These are phyloP conservation scores for Mycena galericulata DNA, from an alignment of 768 basidiomycete species.

Conservation along the genomic window DNA sequence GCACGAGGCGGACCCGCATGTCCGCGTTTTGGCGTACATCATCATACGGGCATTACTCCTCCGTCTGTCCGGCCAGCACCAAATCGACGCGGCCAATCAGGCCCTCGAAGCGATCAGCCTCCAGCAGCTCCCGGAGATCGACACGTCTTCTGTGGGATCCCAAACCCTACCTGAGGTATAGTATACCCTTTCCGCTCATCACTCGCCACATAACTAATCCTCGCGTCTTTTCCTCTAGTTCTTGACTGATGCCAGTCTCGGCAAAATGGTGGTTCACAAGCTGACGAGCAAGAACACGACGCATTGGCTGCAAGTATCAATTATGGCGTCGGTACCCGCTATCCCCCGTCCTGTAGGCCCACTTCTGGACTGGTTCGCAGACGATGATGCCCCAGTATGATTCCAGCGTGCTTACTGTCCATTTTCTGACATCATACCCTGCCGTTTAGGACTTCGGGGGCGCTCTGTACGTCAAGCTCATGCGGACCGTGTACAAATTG, in stretches of 20 bases:
- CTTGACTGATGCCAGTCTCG: conserved; percentile 57
- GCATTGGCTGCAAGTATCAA: conserved; percentile 67
- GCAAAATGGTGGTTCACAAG: conserved; percentile 65
- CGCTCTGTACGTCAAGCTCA: conserved; percentile 66
- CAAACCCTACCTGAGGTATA: conserved; percentile 50
- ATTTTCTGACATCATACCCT: too few relatives aligned
- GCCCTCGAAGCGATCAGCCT: conserved; percentile 61
- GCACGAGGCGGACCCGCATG: conserved; percentile 60
- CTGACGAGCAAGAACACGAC: conserved; percentile 69
- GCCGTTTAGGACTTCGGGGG: conserved; percentile 32
- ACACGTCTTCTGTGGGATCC: conserved; percentile 48
- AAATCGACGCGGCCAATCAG: conserved; percentile 64
- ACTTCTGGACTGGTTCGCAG: conserved; percentile 65
- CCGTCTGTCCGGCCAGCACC: conserved; percentile 67
- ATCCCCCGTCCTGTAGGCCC: conserved; percentile 58
- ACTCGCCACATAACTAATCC: neutral
- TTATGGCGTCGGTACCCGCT: conserved; percentile 63
- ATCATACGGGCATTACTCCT: conserved; percentile 71
- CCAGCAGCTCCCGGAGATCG: conserved; percentile 58
- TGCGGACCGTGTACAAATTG: conserved; percentile 73
- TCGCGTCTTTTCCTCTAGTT: conserved; percentile 53
- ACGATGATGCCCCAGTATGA: conserved; percentile 48
- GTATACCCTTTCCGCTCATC: neutral
- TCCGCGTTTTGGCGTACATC: conserved; percentile 70
- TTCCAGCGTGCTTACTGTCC: too few relatives aligned